Evolutionary conservation across 352 stramenopile species (phyloP), one percentile per base, ranked within the genome.

Genomic region (Thalassiosira livingstoniorum): DNA sequence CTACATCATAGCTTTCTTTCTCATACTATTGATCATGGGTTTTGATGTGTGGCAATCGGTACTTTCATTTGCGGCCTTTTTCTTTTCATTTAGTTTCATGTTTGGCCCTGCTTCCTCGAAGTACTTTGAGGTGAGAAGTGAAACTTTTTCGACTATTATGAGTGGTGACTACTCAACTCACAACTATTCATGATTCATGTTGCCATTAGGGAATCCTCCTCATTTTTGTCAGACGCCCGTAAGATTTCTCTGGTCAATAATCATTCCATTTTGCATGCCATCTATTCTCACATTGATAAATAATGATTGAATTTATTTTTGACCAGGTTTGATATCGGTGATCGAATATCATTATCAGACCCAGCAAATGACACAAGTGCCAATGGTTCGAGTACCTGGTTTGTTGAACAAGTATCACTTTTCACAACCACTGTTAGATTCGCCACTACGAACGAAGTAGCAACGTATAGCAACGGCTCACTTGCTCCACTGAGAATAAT

Each of bases 291-390:
- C n/a, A n/a, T n/a, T n/a, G n/a, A n/a, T n/a, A n/a, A n/a, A n/a
- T n/a, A n/a, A n/a, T n/a, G n/a, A n/a, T n/a, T n/a, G n/a, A n/a
- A n/a, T n/a, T n/a, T n/a, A n/a, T n/a, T n/a, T n/a, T n/a, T n/a
- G n/a, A n/a, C n/a, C n/a, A n/a, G n/a, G n/a, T n/a, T n/a, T 68
- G 85, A 91, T 57, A 93, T 93, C 70, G 88, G 87, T 53, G 76
- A 85, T 35, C 81, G 83, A 78, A 90, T 94, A 63, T 32, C 76
- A 34, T 35, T 94, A 31, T 80, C 51, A 21, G 62, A 83, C 63
- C 57, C 79, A 29, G 70, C 81, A 31, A 53, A 71, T n/a, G 80
- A 90, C 18, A 85, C 84, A 39, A 85, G 65, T 64, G n/a, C 67
- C 2, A 43, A 47, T 66, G 87, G 87, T 25, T 80, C 57, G 21